phyloP scores from a whole-genome alignment of 129 eudicot species.

The Artemisia argyi region DNA sequence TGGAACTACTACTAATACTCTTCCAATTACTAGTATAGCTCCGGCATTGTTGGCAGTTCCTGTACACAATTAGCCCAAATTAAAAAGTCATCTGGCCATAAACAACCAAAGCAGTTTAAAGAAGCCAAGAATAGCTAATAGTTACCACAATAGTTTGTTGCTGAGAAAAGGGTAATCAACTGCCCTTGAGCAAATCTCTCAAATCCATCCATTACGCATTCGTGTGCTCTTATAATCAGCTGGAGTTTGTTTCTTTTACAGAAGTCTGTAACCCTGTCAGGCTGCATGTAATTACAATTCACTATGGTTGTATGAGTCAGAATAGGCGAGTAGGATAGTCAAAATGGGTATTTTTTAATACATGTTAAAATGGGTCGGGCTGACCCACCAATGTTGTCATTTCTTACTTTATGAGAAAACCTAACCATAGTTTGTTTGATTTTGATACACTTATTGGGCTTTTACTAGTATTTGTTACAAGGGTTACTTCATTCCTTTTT shows the following conservation, averaged over 20 bases:
- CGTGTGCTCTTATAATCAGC: conserved; percentile 94
- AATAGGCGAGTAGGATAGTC: neutral
- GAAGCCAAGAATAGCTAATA: neutral
- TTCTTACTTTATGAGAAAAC: too few species aligned
- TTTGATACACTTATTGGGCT: neutral
- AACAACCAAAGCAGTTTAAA: neutral
- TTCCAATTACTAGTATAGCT: conserved; percentile 87
- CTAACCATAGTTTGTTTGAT: neutral
- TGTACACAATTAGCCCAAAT: conserved; percentile 34
- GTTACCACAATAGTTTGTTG: conserved; percentile 94
- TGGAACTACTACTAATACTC: conserved; percentile 87
- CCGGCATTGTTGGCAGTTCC: conserved; percentile 98
- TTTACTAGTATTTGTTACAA: neutral
- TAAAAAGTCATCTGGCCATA: conserved; percentile 15
- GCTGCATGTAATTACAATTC: conserved; percentile 52
- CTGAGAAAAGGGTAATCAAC: conserved; percentile 93
- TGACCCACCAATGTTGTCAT: neutral
- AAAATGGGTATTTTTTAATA: neutral
- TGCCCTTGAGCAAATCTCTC: conserved; percentile 97
- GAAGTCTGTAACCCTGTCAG: conserved; percentile 92
- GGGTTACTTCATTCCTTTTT: too few species aligned
- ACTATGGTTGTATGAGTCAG: conserved; percentile 5
- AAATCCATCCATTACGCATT: conserved; percentile 95
- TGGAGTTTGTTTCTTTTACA: conserved; percentile 88
- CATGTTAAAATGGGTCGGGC: neutral